Conservation (phyloP, 805 yeast species). For the Saturnispora dispora region DNA sequence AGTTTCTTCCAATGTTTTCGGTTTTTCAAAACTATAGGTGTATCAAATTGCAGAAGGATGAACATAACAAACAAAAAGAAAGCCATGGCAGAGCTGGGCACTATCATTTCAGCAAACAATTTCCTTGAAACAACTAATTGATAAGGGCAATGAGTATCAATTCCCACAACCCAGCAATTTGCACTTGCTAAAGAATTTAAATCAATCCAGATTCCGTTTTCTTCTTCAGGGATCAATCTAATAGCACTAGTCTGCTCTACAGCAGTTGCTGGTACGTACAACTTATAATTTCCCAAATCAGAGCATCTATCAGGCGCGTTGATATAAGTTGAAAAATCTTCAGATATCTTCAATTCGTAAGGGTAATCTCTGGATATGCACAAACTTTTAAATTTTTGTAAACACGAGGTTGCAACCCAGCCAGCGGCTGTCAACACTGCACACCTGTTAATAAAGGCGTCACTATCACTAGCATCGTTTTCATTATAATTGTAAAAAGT, state of each 20-base stretch:
- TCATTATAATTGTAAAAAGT: neutral
- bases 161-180: slow-evolving; percentile 88
- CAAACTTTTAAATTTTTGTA: slow-evolving; percentile 38
- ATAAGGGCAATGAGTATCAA: slow-evolving; percentile 72
- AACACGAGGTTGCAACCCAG: slow-evolving; percentile 65
- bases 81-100: slow-evolving; percentile 58
- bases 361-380: slow-evolving; percentile 41
- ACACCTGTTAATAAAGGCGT: slow-evolving; percentile 31
- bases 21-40: slow-evolving; percentile 63
- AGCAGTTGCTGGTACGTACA: slow-evolving; percentile 44
- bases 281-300: slow-evolving; percentile 23
- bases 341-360: slow-evolving; percentile 36
- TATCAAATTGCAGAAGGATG: slow-evolving; percentile 44
- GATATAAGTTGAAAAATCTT: slow-evolving; percentile 34
- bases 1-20: slow-evolving; percentile 56
- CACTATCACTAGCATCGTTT: slow-evolving; percentile 4
- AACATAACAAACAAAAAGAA: slow-evolving; percentile 43
- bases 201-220: slow-evolving; percentile 63
- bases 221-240: slow-evolving; percentile 14
- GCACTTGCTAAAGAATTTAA: slow-evolving; percentile 65
- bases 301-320: slow-evolving; percentile 28
- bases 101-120: slow-evolving; percentile 52
- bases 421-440: slow-evolving; percentile 36
- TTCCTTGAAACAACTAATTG: slow-evolving; percentile 42
- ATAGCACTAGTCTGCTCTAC: slow-evolving; percentile 32